Base-by-base conservation (phyloP, 2,329 filamentous ascomycete species). In the Aspergillus sp. region DNA sequence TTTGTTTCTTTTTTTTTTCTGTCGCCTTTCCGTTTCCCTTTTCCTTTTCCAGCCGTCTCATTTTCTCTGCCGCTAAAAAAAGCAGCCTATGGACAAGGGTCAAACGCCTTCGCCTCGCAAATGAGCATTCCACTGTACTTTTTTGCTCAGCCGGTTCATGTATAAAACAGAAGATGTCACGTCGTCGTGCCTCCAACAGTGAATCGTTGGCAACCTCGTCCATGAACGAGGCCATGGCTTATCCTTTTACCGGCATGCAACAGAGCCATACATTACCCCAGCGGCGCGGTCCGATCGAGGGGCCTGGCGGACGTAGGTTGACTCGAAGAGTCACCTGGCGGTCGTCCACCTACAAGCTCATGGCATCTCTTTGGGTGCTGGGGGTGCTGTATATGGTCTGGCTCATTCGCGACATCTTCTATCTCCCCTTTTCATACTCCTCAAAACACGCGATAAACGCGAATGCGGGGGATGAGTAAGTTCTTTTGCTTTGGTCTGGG, bases 251-350 rank as follows among this genome's bases (percentile, higher is more conserved):
- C 59, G 61, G 62, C 54, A 63, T 63, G 55, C 64, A 68, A 41
- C 62, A 65, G 51, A 58, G 60, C 34, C 57, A 62, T 50, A 58
- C 59, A 26, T 60, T 58, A 49, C 63, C 63, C 41, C 68, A 61
- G 54, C 72, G 69, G 48, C 68, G 72, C 42, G 73, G 72, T 9
- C 73, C 73, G 44, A 75, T 76, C 60, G 73, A 75, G 60, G 73
- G 72, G n/a, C 74, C 74, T 34, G 67, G 71, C 64, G 74, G 74
- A 58, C 71, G 73, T 41, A 68, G 71, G 49, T 63, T 76, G 39
- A 73, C 73, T 58, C 73, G 74, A 32, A 68, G 74, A 60, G 73
- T 76, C 62, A 76, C 73, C 62, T 76, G 74, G 74, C 72, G 74
- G 36, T 76, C 74, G 12, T 75, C 73, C 15, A 75, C 73, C 18